These are phyloP conservation scores for Diaporthe sp. DNA, from an alignment of 2,329 filamentous ascomycete species.

Conservation along the genomic window DNA sequence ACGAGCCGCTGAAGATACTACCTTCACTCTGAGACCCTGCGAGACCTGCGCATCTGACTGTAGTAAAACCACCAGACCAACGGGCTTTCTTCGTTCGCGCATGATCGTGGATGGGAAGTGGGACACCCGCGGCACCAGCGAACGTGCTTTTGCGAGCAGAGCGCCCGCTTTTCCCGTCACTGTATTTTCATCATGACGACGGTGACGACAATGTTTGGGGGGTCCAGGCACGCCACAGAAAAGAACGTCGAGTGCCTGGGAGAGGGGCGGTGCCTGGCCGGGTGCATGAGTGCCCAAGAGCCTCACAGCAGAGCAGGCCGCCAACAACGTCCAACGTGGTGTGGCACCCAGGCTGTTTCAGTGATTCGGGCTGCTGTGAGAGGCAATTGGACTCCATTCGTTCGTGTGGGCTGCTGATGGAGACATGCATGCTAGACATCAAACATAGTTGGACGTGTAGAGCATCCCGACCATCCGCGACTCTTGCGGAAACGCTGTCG, in stretches of 20 bases:
- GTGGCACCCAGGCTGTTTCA: slow-evolving; percentile 6
- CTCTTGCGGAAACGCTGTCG: not conserved
- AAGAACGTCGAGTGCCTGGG: not conserved
- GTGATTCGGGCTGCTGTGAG: not conserved
- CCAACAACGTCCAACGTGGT: not conserved
- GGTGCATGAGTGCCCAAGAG: not conserved
- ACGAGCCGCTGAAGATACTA: not conserved
- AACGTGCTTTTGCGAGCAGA: not conserved
- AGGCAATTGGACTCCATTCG: not conserved
- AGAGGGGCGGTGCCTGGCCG: not conserved
- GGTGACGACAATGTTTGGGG: slow-evolving; percentile 35
- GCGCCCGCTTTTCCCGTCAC: slow-evolving; percentile 30
- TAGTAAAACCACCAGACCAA: not conserved
- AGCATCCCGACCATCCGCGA: not conserved
- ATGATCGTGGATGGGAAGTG: not conserved
- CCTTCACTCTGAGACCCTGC: no score
- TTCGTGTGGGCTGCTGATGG: not conserved
- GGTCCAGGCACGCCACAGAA: not conserved
- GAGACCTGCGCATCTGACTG: not conserved
- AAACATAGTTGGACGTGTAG: not conserved
- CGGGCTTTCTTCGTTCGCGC: not conserved
- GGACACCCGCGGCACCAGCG: not conserved
- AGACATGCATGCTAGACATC: slow-evolving; percentile 8
- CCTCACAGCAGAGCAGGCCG: not conserved
- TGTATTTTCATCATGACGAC: slow-evolving; percentile 33